phyloP scores from a whole-genome alignment of 805 yeast genomes.

The Vanderwaltozyma verrucispora region DNA sequence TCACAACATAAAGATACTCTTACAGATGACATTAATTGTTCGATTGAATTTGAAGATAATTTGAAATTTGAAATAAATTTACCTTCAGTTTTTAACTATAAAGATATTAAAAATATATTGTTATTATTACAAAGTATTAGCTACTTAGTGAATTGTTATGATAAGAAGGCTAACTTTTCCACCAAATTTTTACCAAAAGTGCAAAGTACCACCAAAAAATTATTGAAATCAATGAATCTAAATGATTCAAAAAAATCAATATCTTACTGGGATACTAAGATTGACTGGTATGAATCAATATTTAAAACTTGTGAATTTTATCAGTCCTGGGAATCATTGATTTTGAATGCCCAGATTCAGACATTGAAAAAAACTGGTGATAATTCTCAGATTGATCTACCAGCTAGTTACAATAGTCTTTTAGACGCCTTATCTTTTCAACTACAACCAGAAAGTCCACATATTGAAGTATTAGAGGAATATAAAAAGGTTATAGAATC shows the following conservation, averaged over 20 bases:
- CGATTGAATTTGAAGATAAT: constrained; percentile 7
- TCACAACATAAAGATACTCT: constrained; percentile 8
- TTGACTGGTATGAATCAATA: constrained; percentile 11
- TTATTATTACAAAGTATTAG: constrained; percentile 26
- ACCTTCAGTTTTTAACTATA: constrained; percentile 15
- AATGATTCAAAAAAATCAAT: constrained; percentile 3
- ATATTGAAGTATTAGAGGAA: neutral
- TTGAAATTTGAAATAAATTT: constrained; percentile 9
- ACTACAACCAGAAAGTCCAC: neutral
- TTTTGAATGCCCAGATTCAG: constrained; percentile 4
- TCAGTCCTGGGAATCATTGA: constrained; percentile 13
- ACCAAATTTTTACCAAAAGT: constrained; percentile 24
- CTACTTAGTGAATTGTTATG: constrained; percentile 25
- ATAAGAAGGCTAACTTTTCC: constrained; percentile 23
- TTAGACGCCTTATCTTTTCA: neutral
- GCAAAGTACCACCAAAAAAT: constrained; percentile 10
- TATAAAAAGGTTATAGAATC: neutral
- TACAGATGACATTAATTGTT: constrained; percentile 2
- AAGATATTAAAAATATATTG: constrained; percentile 20
- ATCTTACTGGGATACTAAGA: constrained; percentile 5
- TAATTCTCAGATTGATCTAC: neutral
- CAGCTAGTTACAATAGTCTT: neutral
- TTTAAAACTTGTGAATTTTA: constrained; percentile 16
- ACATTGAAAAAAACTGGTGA: neutral
- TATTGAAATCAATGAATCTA: constrained; percentile 5